Evolutionary conservation across 2,329 filamentous ascomycete species (phyloP).

Genomic region (Aspergillus clavatus): DNA sequence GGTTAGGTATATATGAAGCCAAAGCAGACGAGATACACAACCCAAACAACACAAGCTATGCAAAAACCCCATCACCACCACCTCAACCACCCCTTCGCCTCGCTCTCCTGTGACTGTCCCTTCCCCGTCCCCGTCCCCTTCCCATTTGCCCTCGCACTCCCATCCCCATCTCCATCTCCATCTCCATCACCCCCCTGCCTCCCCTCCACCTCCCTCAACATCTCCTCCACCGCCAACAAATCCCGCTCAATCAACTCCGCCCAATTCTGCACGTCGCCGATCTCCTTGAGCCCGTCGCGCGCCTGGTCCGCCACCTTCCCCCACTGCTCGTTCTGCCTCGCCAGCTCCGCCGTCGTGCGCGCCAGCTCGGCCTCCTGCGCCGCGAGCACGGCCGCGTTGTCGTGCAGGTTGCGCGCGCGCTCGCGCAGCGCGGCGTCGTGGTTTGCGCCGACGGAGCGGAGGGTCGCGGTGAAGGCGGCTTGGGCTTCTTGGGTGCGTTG

Average conservation of each 20-base stretch:
- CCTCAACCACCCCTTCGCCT: neutral
- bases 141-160: neutral
- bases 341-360: conserved; percentile 47
- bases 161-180: conserved; percentile 5
- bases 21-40: neutral
- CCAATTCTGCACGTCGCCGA: conserved; percentile 63
- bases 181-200: conserved; percentile 15
- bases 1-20: neutral
- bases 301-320: conserved; percentile 52
- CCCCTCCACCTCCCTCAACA: conserved; percentile 35
- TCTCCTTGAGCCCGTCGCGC: conserved; percentile 55
- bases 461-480: conserved; percentile 42
- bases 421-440: conserved; percentile 51
- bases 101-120: neutral
- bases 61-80: conserved; percentile 1
- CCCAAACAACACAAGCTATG: neutral
- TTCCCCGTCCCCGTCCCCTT: conserved; percentile 5
- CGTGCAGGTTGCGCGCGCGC: conserved; percentile 53
- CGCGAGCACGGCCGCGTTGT: conserved; percentile 49
- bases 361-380: conserved; percentile 53
- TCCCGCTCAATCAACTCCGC: conserved; percentile 56
- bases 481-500: conserved; percentile 41
- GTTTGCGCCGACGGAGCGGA: conserved; percentile 41
- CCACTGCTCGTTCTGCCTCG: conserved; percentile 51
- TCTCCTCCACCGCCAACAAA: conserved; percentile 42